Evolutionary conservation across 768 basidiomycete genomes (phyloP).

Genomic region (Nidula microcarpa): DNA sequence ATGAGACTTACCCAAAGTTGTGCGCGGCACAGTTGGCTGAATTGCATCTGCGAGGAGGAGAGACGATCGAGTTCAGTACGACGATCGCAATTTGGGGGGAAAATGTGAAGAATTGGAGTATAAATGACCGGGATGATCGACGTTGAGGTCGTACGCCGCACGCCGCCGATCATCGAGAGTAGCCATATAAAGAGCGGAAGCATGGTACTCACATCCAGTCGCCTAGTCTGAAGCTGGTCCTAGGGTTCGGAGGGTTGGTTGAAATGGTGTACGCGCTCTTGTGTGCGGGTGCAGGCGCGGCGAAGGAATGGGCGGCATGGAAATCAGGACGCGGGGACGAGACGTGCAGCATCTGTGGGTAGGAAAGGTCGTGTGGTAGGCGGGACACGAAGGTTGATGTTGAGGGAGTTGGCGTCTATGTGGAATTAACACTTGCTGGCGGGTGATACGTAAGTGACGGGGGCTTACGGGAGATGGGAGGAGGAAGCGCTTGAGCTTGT

Average conservation of each 20-base stretch:
- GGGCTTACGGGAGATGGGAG: constrained; percentile 12
- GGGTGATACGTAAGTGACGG: constrained; percentile 9
- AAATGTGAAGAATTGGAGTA: constrained; percentile 12
- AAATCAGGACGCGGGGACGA: constrained; percentile 26
- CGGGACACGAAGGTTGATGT: constrained; percentile 13
- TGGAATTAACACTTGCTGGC: constrained; percentile 8
- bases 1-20: constrained; percentile 73
- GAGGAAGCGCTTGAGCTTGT: constrained; percentile 47
- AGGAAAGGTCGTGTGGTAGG: constrained; percentile 10
- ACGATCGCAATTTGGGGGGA: constrained; percentile 10
- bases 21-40: constrained; percentile 72
- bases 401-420: constrained; percentile 13
- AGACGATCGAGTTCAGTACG: constrained; percentile 16
- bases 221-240: constrained; percentile 61
- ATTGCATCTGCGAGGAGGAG: constrained; percentile 47
- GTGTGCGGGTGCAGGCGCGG: constrained; percentile 7
- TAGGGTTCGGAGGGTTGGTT: constrained; percentile 68
- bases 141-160: not conserved
- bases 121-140: constrained; percentile 10
- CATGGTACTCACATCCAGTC: constrained; percentile 69
- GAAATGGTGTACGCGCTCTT: constrained; percentile 53
- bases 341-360: constrained; percentile 15
- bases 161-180: not conserved
- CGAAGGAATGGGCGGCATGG: constrained; percentile 12
- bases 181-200: constrained; percentile 7